phyloP scores from a whole-genome alignment of 768 basidiomycete species.

The Tephrocybe sp. region DNA sequence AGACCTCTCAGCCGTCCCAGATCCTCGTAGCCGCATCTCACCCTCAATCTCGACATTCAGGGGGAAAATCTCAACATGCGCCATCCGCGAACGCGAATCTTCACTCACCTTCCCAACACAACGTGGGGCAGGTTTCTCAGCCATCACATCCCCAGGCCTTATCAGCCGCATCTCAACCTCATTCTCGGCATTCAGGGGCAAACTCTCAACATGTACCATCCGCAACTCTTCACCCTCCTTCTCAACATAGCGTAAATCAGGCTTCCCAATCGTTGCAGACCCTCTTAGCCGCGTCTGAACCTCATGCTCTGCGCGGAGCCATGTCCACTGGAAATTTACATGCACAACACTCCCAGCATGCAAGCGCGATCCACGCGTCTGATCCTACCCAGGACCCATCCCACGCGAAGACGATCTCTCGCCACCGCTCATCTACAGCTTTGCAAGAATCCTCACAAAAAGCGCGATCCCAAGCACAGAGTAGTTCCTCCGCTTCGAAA shows the following conservation, averaged over 20 bases:
- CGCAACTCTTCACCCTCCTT: neutral
- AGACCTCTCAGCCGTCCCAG: neutral
- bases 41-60: neutral
- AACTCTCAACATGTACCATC: neutral
- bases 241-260: neutral
- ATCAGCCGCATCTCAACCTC: neutral
- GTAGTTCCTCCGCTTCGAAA: neutral
- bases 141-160: neutral
- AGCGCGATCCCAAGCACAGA: neutral
- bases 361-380: no score
- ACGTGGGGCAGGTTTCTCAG: neutral
- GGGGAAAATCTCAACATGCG: no score
- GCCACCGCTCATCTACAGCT: slow-evolving; percentile 3
- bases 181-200: neutral
- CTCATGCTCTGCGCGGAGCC: no score
- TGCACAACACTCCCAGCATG: no score
- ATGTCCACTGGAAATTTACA: no score
- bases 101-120: neutral
- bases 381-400: neutral
- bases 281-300: neutral
- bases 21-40: neutral
- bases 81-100: no score
- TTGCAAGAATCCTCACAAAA: neutral
- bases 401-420: neutral
- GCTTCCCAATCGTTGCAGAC: no score